A percentile compares a stretch with the other conserved stretches of the same genome.
These are phyloP conservation scores for Tricharina praecox DNA, from an alignment of 495 filamentous ascomycete genomes.

Conservation along the genomic window DNA sequence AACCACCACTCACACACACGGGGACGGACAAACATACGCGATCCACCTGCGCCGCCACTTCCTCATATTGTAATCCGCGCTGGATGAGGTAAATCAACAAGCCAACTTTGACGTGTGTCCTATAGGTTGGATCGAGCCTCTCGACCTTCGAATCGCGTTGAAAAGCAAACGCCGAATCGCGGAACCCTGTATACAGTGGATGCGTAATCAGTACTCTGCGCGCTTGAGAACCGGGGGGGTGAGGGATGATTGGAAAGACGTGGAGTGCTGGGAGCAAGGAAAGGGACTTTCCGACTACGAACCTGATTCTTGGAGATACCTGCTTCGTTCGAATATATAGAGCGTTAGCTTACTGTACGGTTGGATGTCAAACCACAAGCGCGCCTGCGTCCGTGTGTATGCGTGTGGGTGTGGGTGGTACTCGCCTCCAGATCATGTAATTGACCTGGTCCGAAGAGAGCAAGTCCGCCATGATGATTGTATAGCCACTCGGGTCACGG, in stretches of 20 bases:
- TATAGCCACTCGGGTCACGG: slow-evolving; percentile 7
- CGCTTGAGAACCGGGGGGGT: too few relatives aligned
- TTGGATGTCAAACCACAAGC: slow-evolving; percentile 14
- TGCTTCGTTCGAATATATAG: slow-evolving; percentile 33
- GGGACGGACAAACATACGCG: neutral
- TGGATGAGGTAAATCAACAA: slow-evolving; percentile 24
- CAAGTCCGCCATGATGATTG: slow-evolving; percentile 27
- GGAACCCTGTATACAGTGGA: slow-evolving; percentile 24
- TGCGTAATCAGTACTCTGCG: slow-evolving; percentile 12
- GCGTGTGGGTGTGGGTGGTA: too few relatives aligned
- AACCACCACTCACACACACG: too few relatives aligned
- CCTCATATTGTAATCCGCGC: slow-evolving; percentile 23
- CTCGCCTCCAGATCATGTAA: slow-evolving; percentile 96
- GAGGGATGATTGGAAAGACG: too few relatives aligned
- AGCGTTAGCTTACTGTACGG: slow-evolving; percentile 17
- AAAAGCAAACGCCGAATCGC: slow-evolving; percentile 20
- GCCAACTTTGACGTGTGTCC: slow-evolving; percentile 10
- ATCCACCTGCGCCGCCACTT: slow-evolving; percentile 23
- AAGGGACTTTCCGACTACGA: slow-evolving; percentile 31
- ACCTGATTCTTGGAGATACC: slow-evolving; percentile 85
- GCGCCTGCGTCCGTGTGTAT: slow-evolving; percentile 10
- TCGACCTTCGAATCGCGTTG: slow-evolving; percentile 23
- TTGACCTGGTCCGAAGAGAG: slow-evolving; percentile 90
- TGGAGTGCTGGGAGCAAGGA: slow-evolving; percentile 7
- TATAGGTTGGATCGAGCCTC: slow-evolving; percentile 11